Evolutionary conservation across 305 asterid genomes (phyloP), one percentile per base, ranked within the genome.

Genomic region (Fraxinus paxiana): DNA sequence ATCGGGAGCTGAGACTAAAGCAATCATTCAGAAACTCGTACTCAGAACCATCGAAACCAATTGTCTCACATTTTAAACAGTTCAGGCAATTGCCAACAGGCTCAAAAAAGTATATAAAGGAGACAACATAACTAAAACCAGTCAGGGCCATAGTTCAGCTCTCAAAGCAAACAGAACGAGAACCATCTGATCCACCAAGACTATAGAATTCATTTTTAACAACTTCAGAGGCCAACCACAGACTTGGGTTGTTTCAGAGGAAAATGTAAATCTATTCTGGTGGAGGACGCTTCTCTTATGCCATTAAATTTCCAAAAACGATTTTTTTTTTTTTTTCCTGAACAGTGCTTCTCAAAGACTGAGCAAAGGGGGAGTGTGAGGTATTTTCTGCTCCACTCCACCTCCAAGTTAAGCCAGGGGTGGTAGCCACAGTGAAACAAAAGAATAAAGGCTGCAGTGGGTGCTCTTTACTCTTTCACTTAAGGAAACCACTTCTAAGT

Each of bases 181-280:
- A 77, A 74, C 43, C 72, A 73, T 77, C 56, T 78, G 82, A 20
- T 67, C 77, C 84, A 80, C 80, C 75, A 38, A 82, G 51, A 73
- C 15, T 15, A 5, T 75, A 8, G 26, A 24, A 22, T 75, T 75
- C 59, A 22, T 13, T 24, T 75, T 24, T 43, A 15, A 43, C 15
- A 43, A 24, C 31, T 31, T 26, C 65, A 75, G 22, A 24, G 67
- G 31, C 15, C 38, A 43, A 5, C 67, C 38, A 43, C 28, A 10
- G 72, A 24, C 72, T 24, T 22, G 33, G 31, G 72, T 22, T 9
- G 3, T 24, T 63, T 63, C 15, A 63, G 17, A 63, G 71, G 31
- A 63, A 63, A 24, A 20, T 24, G 15, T 22, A 61, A 61, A 63
- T 24, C 72, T 56, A 56, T 56, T 56, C 13, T 20, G 69, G 69